A percentile compares a stretch with the other conserved stretches of the same genome.
Evolutionary conservation across 331 rosid genomes (phyloP).

Genomic region (Acacia concinna): DNA sequence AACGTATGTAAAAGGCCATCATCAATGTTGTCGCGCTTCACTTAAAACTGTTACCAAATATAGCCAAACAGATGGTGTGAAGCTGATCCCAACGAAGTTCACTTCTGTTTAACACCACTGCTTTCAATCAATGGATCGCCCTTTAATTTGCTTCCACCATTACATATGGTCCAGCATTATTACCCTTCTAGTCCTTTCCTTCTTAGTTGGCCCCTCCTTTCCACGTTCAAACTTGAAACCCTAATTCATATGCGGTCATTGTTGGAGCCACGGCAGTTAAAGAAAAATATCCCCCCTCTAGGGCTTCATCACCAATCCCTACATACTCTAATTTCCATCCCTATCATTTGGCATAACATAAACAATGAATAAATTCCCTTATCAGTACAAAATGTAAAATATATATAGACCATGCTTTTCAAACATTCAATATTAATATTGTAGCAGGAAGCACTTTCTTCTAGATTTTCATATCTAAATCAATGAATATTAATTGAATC

Average conservation of each 20-base stretch:
- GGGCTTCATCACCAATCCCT: constrained; percentile 37
- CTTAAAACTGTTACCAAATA: constrained; percentile 38
- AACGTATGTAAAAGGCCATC: constrained; percentile 16
- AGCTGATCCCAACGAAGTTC: constrained; percentile 36
- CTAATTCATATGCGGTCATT: constrained; percentile 28
- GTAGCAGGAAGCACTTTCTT: constrained; percentile 16
- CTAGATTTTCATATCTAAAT: constrained; percentile 33
- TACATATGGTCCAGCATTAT: constrained; percentile 50
- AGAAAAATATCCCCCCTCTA: not conserved
- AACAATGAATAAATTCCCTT: constrained; percentile 38
- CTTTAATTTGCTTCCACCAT: constrained; percentile 25
- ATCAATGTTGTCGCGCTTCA: constrained; percentile 16
- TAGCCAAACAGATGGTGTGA: constrained; percentile 35
- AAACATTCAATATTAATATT: constrained; percentile 15
- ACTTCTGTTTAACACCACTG: constrained; percentile 41
- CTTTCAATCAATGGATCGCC: constrained; percentile 36
- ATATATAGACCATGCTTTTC: constrained; percentile 29
- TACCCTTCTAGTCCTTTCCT: constrained; percentile 42
- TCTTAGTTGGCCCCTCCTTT: constrained; percentile 35
- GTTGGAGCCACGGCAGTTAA: constrained; percentile 20
- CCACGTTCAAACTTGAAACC: constrained; percentile 28
- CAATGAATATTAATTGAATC: not conserved
- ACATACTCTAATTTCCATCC: constrained; percentile 35
- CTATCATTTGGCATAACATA: constrained; percentile 31
- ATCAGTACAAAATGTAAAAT: constrained; percentile 9